Base-by-base conservation (phyloP, 2,329 filamentous ascomycete species). In the Aspergillus hortae region DNA sequence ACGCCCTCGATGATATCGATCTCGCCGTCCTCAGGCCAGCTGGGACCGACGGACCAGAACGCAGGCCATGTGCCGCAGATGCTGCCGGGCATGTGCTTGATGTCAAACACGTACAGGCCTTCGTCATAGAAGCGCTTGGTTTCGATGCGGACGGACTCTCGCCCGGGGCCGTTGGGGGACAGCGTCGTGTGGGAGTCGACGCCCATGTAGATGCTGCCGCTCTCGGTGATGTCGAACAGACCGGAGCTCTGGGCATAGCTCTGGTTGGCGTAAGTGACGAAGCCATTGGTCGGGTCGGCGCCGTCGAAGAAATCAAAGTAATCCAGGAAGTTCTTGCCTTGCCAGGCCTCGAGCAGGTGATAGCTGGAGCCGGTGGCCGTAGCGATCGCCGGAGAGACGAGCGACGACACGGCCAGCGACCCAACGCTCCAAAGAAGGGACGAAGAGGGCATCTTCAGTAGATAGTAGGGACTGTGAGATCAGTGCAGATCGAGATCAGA, bases 1-100 rank as follows among this genome's bases (percentile, higher is more conserved):
- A 81, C 76, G 6, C 74, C 76, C 57, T 81, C 78, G 56, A 80
- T 76, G 44, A 81, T 74, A 60, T 80, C 78, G 42, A 80, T 78
- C 67, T 78, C 75, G 12, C 75, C 75, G 33, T 69, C 66, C 1
- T 60, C 46, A 1, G 74, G 74, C 75, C 75, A 77, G 33, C 67
- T 58, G 17, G 59, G 57, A 15, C 74, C 73, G 0, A 74, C 63
- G 5, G 73, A 68, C 75, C 75, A 77, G 53, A 76, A 77, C 6
- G 76, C 76, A 2, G 78, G 78, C 79, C 79, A 81, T 27, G 71
- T 76, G 44, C 75, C 79, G 52, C 78, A 81, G 42, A 72, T 69
- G 42, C 68, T 68, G 10, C 69, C 71, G 2, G 77, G 77, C 69
- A 77, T 75, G 56, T 80, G 77, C 3, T 66, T 63, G 52, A 80